Percentiles rank a stretch among this genome's conserved stretches.
Conservation (phyloP, 2,329 filamentous ascomycete species). For the Cordyceps pruinosa region DNA sequence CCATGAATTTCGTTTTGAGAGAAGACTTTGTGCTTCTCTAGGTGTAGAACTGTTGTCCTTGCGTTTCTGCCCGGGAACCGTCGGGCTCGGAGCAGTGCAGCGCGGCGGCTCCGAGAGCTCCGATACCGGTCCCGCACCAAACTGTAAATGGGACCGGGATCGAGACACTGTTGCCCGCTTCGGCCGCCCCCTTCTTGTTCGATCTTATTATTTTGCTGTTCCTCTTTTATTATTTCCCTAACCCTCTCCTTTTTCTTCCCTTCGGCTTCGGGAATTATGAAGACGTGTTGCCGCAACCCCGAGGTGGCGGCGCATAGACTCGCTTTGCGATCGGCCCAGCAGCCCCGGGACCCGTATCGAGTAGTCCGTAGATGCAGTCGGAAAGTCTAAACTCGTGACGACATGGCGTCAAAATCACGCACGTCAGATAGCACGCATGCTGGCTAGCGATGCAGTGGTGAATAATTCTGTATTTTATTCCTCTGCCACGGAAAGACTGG, state of each 20-base stretch:
- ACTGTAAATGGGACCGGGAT: neutral
- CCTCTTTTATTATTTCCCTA: neutral
- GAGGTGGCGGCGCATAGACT: neutral
- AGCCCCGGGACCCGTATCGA: neutral
- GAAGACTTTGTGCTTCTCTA: neutral
- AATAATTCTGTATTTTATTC: too few species aligned
- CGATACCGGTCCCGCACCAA: neutral
- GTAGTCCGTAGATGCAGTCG: neutral
- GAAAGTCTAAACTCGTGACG: neutral
- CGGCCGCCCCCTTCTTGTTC: neutral
- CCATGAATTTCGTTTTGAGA: neutral
- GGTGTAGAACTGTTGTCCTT: neutral
- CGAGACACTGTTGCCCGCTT: neutral
- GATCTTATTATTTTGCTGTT: neutral
- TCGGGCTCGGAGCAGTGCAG: neutral
- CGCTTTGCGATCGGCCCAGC: neutral
- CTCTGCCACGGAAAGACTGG: too few species aligned
- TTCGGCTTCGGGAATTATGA: neutral
- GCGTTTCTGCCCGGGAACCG: neutral
- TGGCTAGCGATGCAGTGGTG: too few species aligned
- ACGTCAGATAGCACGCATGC: neutral
- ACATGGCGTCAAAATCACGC: neutral
- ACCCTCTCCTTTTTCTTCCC: neutral
- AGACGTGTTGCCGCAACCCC: neutral
- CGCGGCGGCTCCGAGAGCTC: neutral